A percentile compares a stretch with the other conserved stretches of the same genome.
Evolutionary conservation across 306 rosid genomes (phyloP).

Genomic region (Potentilla sterilis): DNA sequence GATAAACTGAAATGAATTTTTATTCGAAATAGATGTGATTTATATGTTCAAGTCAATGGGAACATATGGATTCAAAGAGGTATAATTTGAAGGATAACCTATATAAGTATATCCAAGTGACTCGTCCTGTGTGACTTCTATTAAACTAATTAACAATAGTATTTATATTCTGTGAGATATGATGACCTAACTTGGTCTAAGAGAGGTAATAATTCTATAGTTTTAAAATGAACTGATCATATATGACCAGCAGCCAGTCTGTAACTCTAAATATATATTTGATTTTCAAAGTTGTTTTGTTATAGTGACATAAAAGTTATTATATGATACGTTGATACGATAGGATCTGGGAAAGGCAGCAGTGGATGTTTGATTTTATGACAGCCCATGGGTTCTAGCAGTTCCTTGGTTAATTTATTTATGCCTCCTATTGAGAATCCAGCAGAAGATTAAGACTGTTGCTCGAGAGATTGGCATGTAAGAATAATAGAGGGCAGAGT

Average conservation of each 20-base stretch:
- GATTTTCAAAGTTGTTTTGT: not conserved
- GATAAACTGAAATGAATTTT: too few species aligned
- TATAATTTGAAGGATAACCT: not conserved
- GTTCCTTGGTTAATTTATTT: not conserved
- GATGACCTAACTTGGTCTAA: not conserved
- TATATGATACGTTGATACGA: not conserved
- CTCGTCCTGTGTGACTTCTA: not conserved
- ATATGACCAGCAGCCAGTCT: not conserved
- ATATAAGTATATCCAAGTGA: not conserved
- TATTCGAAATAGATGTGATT: too few species aligned
- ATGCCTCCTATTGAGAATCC: not conserved
- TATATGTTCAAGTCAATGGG: not conserved
- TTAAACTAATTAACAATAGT: not conserved
- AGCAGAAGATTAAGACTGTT: not conserved
- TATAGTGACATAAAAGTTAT: not conserved
- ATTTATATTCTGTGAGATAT: conserved; percentile 19
- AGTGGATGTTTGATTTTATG: conserved; percentile 16
- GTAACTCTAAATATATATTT: not conserved
- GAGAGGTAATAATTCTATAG: not conserved
- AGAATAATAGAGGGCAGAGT: not conserved
- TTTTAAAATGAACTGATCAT: not conserved
- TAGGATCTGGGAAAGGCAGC: conserved; percentile 6
- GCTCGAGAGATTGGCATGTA: not conserved
- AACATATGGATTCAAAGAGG: not conserved
- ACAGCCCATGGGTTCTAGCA: conserved; percentile 18